These are phyloP conservation scores for Pythium grandisporangium DNA, from an alignment of 352 stramenopile species.

Conservation along the genomic window DNA sequence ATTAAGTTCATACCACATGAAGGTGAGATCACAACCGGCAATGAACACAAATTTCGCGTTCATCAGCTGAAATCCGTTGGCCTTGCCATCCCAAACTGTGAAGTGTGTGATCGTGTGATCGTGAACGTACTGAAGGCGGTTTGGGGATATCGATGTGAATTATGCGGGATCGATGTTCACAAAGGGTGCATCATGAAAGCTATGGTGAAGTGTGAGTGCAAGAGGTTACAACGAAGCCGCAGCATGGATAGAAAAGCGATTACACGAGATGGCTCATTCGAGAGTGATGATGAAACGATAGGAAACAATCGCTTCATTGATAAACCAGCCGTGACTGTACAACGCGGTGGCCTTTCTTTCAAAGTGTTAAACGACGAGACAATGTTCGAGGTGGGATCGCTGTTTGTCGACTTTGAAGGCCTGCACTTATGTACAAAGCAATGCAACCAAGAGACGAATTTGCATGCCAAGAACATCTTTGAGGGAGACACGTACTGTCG, in stretches of 20 bases:
- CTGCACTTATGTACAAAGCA: conserved; percentile 80
- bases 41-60: conserved; percentile 81
- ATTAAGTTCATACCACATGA: conserved; percentile 74
- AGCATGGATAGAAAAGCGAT: too few species aligned
- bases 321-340: conserved; percentile 3
- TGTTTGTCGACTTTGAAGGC: conserved; percentile 73
- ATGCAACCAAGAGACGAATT: conserved; percentile 42
- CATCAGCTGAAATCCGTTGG: conserved; percentile 83
- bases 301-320: too few species aligned
- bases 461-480: conserved; percentile 84
- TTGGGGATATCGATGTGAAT: conserved; percentile 81
- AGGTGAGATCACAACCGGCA: conserved; percentile 39
- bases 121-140: conserved; percentile 70
- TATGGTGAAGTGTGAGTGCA: conserved; percentile 68
- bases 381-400: conserved; percentile 26
- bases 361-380: conserved; percentile 39
- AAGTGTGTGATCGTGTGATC: conserved; percentile 75
- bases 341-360: conserved; percentile 24
- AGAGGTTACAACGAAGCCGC: conserved; percentile 2
- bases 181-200: conserved; percentile 86
- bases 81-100: conserved; percentile 67
- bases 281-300: background rate
- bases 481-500: conserved; percentile 82
- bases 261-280: background rate
- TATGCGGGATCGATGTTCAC: conserved; percentile 74